Base-by-base conservation (phyloP, 2,329 filamentous ascomycete genomes). In the Fusarium sororula region DNA sequence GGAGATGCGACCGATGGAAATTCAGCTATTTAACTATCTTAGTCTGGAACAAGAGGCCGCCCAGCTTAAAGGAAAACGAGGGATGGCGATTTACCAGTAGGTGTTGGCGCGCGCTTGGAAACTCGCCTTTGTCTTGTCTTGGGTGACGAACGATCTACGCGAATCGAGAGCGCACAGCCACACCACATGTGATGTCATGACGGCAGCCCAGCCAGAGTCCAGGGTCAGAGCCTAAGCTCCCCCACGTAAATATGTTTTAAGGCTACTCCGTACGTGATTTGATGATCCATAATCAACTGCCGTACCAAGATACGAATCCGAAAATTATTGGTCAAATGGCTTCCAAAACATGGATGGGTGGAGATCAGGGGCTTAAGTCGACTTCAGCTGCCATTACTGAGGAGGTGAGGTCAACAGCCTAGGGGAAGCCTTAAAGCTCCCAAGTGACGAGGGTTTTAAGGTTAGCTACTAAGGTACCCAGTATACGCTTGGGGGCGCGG, bases 111-210 rank as follows among this genome's bases (percentile, higher is more conserved):
- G 77, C 75, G 77, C 71, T 75, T 79, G 68, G 24, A 60, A 73
- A 66, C 68, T 69, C 47, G 72, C 63, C 72, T 73, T 73, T 70
- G 70, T 78, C 74, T 76, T 65, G 60, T 66, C 68, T 58, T 54
- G 51, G 63, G 66, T 70, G 66, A 56, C 57, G 45, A 69, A 51
- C 59, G 47, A 73, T 64, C 57, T 55, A 62, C 45, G 26, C 37
- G 35, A 71, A 62, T 70, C 45, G 42, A 70, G 65, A 66, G 60
- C 55, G 77, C 79, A 81, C 79, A 78, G 80, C 80, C 80, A 81
- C 80, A 77, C 70, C 69, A 75, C 68, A 69, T 72, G 71, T 81
- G 79, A 81, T 81, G 80, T 81, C 80, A 81, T 78, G 61, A 68
- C 45, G 53, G 65, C 55, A 55, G 50, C 61, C 50, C 35, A 61